Evolutionary conservation across 495 filamentous ascomycete species (phyloP).

Genomic region (Terfezia claveryi): DNA sequence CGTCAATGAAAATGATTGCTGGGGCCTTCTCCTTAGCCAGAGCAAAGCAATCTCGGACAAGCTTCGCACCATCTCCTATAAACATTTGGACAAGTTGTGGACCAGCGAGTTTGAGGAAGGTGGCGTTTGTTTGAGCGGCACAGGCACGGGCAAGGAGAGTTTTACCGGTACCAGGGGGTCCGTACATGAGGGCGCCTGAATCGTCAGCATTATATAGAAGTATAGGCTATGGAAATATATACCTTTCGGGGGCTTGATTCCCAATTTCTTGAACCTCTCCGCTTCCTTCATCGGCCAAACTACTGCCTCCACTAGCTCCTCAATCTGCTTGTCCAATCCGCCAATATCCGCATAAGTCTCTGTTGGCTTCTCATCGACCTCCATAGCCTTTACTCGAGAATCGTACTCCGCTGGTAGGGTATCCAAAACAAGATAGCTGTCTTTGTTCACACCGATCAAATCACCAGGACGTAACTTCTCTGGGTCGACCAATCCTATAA

Average conservation of each 20-base stretch:
- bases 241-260: slow-evolving; percentile 99
- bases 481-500: slow-evolving; percentile 92
- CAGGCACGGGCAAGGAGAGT: slow-evolving; percentile 93
- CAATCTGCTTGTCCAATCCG: slow-evolving; percentile 96
- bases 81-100: slow-evolving; percentile 99
- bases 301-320: slow-evolving; percentile 96
- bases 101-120: slow-evolving; percentile 95
- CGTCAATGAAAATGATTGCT: slow-evolving; percentile 98
- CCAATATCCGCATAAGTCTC: slow-evolving; percentile 98
- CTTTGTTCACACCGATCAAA: slow-evolving; percentile 96
- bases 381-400: slow-evolving; percentile 98
- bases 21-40: slow-evolving; percentile 96
- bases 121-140: slow-evolving; percentile 93
- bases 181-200: slow-evolving; percentile 91
- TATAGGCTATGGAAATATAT: slow-evolving; percentile 12
- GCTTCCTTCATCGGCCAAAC: slow-evolving; percentile 99
- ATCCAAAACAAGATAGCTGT: slow-evolving; percentile 96
- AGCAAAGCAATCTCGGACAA: slow-evolving; percentile 92
- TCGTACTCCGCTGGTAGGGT: slow-evolving; percentile 98
- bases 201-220: slow-evolving; percentile 9
- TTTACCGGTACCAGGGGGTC: slow-evolving; percentile 87
- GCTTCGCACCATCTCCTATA: slow-evolving; percentile 94
- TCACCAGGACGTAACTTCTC: slow-evolving; percentile 83
- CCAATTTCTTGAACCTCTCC: slow-evolving; percentile 96
- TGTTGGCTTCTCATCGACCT: slow-evolving; percentile 98